These are phyloP conservation scores for Fereydounia khargensis DNA, from an alignment of 1,284 basidiomycete genomes.

Conservation along the genomic window DNA sequence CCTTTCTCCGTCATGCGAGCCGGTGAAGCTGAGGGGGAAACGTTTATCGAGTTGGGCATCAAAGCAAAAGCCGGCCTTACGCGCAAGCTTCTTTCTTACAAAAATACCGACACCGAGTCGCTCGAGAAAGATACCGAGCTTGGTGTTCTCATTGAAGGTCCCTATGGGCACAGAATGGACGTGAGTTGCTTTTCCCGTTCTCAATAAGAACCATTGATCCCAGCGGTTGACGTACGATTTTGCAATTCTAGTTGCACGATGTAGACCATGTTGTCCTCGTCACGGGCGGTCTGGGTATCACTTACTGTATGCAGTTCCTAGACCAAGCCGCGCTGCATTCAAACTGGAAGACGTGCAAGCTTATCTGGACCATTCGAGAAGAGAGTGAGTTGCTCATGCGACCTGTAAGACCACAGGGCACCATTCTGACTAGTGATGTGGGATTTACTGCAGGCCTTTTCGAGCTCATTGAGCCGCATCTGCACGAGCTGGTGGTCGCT, in stretches of 20 bases:
- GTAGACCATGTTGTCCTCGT: constrained; percentile 14
- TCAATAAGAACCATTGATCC: not conserved
- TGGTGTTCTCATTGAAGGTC: constrained; percentile 34
- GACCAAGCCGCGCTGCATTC: not conserved
- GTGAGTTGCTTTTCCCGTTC: constrained; percentile 3
- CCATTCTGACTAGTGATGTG: not conserved
- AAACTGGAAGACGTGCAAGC: constrained; percentile 14
- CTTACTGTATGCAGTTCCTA: constrained; percentile 30
- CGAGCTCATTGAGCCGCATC: not conserved
- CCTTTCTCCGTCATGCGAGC: constrained; percentile 33
- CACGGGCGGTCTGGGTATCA: constrained; percentile 38
- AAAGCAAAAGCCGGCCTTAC: constrained; percentile 30
- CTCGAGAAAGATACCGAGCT: not conserved
- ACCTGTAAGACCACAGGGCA: not conserved
- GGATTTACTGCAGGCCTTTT: not conserved
- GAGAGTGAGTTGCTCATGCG: constrained; percentile 8
- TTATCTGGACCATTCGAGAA: constrained; percentile 30
- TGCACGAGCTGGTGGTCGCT: too few species aligned
- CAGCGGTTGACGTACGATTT: not conserved
- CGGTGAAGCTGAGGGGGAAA: constrained; percentile 12
- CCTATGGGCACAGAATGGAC: constrained; percentile 15
- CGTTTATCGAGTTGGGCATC: constrained; percentile 23
- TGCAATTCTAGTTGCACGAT: not conserved
- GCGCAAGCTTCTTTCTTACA: constrained; percentile 6
- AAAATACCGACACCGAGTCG: not conserved